Conservation (phyloP, 805 yeast species). For the Yarrowia osloensis region DNA sequence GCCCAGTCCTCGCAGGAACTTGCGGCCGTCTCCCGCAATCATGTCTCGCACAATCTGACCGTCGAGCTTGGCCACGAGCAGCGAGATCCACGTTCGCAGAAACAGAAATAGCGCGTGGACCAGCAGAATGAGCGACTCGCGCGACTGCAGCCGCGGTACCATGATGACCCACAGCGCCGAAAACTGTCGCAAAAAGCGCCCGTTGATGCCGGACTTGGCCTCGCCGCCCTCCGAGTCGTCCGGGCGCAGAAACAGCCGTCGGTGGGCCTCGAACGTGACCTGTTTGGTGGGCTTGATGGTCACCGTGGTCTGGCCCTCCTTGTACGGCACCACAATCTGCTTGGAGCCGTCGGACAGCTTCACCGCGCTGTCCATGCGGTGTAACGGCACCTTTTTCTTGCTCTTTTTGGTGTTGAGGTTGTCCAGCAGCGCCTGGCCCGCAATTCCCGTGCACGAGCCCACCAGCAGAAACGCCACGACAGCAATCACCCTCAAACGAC, state of each 20-base stretch:
- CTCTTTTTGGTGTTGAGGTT: conserved; percentile 5
- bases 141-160: conserved; percentile 71
- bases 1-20: conserved; percentile 72
- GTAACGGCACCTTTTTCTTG: conserved; percentile 31
- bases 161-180: conserved; percentile 75
- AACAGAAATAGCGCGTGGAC: conserved; percentile 75
- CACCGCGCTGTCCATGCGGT: conserved; percentile 38
- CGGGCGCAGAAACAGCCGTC: conserved; percentile 37
- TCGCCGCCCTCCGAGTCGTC: conserved; percentile 32
- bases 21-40: conserved; percentile 74
- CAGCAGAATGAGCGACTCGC: conserved; percentile 63
- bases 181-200: conserved; percentile 71
- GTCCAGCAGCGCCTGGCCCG: conserved; percentile 20
- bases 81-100: conserved; percentile 82
- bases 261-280: conserved; percentile 41
- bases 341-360: conserved; percentile 39
- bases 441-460: conserved; percentile 25
- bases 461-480: conserved; percentile 15
- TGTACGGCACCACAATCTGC: conserved; percentile 37
- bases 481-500: conserved; percentile 10
- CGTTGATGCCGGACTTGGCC: conserved; percentile 46
- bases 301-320: conserved; percentile 36
- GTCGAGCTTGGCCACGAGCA: conserved; percentile 83
- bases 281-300: conserved; percentile 40
- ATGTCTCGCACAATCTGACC: conserved; percentile 90